phyloP scores from a whole-genome alignment of 2,329 filamentous ascomycete genomes.

The Tolypocladium inflatum region DNA sequence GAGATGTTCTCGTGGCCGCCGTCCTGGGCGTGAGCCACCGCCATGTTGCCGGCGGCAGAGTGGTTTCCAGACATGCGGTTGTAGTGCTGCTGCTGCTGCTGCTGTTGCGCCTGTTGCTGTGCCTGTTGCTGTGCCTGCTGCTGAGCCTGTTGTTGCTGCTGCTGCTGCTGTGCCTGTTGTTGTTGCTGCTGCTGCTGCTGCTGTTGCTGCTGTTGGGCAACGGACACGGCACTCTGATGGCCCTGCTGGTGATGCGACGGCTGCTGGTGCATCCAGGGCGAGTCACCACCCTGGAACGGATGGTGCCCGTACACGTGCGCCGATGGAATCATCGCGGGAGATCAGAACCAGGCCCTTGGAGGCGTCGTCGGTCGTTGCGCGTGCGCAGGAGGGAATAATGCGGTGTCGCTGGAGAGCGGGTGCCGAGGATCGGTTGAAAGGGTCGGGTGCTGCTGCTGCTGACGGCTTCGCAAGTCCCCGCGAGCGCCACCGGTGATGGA shows the following conservation, averaged over 20 bases:
- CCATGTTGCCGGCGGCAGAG: slow-evolving; percentile 35
- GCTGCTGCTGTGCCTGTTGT: slow-evolving; percentile 34
- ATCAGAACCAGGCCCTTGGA: neutral
- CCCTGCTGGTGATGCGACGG: slow-evolving; percentile 49
- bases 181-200: slow-evolving; percentile 28
- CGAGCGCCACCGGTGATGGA: neutral
- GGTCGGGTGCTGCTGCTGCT: neutral
- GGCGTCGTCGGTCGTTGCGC: neutral
- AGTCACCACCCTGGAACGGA: slow-evolving; percentile 53
- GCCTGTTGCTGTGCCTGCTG: slow-evolving; percentile 25
- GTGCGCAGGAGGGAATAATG: neutral
- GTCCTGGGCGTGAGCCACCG: slow-evolving; percentile 43
- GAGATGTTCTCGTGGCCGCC: slow-evolving; percentile 58
- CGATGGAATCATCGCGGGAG: slow-evolving; percentile 48
- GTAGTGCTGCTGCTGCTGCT: slow-evolving; percentile 52
- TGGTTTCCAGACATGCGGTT: slow-evolving; percentile 62
- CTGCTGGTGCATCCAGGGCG: slow-evolving; percentile 60
- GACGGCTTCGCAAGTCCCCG: neutral
- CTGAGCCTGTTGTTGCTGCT: slow-evolving; percentile 24
- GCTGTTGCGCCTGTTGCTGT: slow-evolving; percentile 25
- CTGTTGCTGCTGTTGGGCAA: slow-evolving; percentile 37
- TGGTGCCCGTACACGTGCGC: slow-evolving; percentile 59
- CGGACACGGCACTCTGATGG: slow-evolving; percentile 43
- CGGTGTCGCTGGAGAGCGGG: neutral
- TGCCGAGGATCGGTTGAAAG: neutral